Conservation (phyloP, 768 basidiomycete species). For the Hygrocybe punicea region DNA sequence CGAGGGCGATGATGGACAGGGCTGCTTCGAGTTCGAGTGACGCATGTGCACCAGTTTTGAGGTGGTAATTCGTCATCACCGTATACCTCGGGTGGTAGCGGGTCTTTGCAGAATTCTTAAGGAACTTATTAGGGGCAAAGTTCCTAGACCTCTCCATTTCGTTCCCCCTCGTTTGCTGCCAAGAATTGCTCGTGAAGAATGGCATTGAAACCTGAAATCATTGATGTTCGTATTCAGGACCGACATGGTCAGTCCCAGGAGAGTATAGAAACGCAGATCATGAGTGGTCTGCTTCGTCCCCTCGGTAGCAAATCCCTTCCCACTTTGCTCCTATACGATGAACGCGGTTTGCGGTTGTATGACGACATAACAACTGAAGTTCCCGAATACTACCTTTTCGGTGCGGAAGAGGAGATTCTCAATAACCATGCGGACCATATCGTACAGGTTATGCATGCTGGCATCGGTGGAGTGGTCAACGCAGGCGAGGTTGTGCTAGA, state of each 20-base stretch:
- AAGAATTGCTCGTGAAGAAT: neutral
- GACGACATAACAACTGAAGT: conserved; percentile 78
- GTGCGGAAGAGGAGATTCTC: conserved; percentile 83
- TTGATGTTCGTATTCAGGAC: conserved; percentile 46
- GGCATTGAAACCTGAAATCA: conserved; percentile 36
- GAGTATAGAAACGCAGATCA: conserved; percentile 47
- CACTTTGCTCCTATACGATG: conserved; percentile 82
- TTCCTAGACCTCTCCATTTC: neutral
- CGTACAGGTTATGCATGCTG: conserved; percentile 62
- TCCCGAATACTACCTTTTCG: conserved; percentile 86
- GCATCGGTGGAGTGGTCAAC: conserved; percentile 23
- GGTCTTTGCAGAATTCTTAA: too few species aligned
- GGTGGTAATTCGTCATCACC: too few species aligned
- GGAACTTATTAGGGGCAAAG: neutral
- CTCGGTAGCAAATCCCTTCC: conserved; percentile 62
- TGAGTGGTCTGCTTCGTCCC: conserved; percentile 54
- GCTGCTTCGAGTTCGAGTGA: too few species aligned
- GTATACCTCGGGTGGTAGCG: too few species aligned
- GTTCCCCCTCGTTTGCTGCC: too few species aligned
- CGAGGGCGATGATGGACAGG: too few species aligned
- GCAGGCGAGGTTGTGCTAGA: conserved; percentile 70
- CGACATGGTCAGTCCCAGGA: conserved; percentile 27
- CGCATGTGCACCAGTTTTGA: too few species aligned
- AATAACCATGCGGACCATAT: conserved; percentile 71
- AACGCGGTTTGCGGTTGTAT: conserved; percentile 79